A percentile compares a stretch with the other conserved stretches of the same genome.
Conservation (phyloP, 768 basidiomycete species). For the Psilocybe cyanescens region DNA sequence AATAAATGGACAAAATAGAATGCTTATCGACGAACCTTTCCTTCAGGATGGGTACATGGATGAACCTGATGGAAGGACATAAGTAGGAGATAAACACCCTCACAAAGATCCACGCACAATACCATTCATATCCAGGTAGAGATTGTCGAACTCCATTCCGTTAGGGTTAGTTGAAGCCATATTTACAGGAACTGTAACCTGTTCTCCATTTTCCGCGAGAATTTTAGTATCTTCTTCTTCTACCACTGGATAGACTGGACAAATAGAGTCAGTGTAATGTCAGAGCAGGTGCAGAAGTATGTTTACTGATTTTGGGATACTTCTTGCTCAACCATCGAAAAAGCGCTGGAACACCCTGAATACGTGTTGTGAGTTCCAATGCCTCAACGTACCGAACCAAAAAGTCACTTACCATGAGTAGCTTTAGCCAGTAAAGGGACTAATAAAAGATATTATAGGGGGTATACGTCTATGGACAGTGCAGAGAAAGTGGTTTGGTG, state of each 20-base stretch:
- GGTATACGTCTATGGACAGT: not conserved
- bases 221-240: conserved; percentile 85
- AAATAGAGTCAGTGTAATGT: not conserved
- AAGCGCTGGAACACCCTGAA: conserved; percentile 93
- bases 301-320: conserved; percentile 94
- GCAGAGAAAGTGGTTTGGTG: not conserved
- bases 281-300: not conserved
- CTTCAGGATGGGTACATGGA: conserved; percentile 99
- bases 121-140: conserved; percentile 99
- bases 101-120: conserved; percentile 63
- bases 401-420: conserved; percentile 11
- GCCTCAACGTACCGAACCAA: not conserved
- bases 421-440: not conserved
- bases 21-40: conserved; percentile 63
- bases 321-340: conserved; percentile 99
- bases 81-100: not conserved
- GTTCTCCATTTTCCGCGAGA: conserved; percentile 66
- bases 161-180: conserved; percentile 90
- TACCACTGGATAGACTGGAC: conserved; percentile 70
- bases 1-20: not conserved
- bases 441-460: not conserved
- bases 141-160: conserved; percentile 91
- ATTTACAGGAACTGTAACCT: conserved; percentile 76
- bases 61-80: conserved; percentile 65
- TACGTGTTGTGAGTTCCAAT: conserved; percentile 10